A percentile compares a stretch with the other conserved stretches of the same genome.
These are phyloP conservation scores for Fragilaria crotonensis DNA, from an alignment of 108 stramenopile species.

Conservation along the genomic window DNA sequence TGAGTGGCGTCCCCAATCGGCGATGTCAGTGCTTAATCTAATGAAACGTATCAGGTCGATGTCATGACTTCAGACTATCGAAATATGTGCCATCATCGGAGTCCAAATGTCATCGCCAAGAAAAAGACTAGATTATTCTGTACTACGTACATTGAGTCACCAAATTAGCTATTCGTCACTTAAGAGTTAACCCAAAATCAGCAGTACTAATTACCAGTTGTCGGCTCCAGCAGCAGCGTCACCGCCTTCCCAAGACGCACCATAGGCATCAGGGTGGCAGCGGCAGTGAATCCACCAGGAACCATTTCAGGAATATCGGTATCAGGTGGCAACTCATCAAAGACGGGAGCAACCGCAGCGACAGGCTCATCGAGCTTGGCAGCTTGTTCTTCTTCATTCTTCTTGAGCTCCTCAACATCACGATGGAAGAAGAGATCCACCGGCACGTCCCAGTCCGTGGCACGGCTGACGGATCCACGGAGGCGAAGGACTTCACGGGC, in stretches of 20 bases:
- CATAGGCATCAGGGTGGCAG: constrained; percentile 28
- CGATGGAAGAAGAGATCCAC: constrained; percentile 99
- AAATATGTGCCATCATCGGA: too few species aligned
- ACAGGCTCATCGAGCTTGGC: constrained; percentile 78
- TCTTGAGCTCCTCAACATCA: constrained; percentile 99
- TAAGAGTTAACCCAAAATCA: background rate
- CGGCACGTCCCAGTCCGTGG: constrained; percentile 92
- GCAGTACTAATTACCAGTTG: constrained; percentile 30
- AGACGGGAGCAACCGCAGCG: constrained; percentile 46
- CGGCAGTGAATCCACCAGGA: constrained; percentile 30
- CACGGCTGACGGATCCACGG: constrained; percentile 92
- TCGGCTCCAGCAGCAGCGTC: constrained; percentile 29
- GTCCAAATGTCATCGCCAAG: too few species aligned
- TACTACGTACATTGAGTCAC: too few species aligned
- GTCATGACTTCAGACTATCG: too few species aligned
- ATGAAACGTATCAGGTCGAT: too few species aligned
- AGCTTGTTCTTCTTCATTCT: constrained; percentile 92
- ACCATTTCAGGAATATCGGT: constrained; percentile 22
- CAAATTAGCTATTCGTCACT: too few species aligned
- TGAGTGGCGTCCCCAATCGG: too few species aligned
- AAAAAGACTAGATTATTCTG: too few species aligned
- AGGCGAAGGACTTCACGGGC: constrained; percentile 97
- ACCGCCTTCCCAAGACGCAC: constrained; percentile 1
- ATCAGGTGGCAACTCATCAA: constrained; percentile 39
- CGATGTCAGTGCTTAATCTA: too few species aligned